A percentile compares a stretch with the other conserved stretches of the same genome.
These are phyloP conservation scores for Penicillium sp. DNA, from an alignment of 2,329 filamentous ascomycete species.

Conservation along the genomic window DNA sequence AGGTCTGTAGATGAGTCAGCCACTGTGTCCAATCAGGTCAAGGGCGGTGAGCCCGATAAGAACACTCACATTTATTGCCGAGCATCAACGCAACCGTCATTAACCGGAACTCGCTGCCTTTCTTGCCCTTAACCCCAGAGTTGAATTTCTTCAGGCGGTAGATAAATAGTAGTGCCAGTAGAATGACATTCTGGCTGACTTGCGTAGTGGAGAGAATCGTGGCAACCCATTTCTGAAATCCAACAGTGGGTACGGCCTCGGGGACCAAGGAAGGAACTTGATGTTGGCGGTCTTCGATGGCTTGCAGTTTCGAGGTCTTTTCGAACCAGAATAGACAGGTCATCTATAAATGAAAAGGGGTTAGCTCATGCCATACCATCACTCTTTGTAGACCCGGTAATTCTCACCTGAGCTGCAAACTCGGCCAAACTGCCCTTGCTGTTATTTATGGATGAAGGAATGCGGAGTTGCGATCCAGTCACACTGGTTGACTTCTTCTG, in stretches of 20 bases:
- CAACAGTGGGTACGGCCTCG: constrained; percentile 72
- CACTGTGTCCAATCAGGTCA: background rate
- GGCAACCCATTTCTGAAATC: constrained; percentile 91
- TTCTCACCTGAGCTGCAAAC: constrained; percentile 72
- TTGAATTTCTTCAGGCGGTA: constrained; percentile 90
- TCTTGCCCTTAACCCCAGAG: constrained; percentile 81
- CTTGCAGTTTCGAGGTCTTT: constrained; percentile 72
- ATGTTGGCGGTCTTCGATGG: constrained; percentile 60
- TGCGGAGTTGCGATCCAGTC: constrained; percentile 58
- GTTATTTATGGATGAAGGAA: constrained; percentile 72
- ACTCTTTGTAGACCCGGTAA: background rate
- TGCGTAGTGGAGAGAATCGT: constrained; percentile 90
- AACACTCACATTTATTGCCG: constrained; percentile 81
- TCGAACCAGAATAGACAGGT: constrained; percentile 99
- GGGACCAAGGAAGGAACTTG: constrained; percentile 58
- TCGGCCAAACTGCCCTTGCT: constrained; percentile 74
- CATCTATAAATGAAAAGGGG: constrained; percentile 56
- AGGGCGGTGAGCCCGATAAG: constrained; percentile 23
- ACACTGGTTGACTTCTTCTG: constrained; percentile 33
- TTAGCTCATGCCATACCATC: background rate
- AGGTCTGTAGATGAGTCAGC: constrained; percentile 58
- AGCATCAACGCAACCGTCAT: constrained; percentile 96
- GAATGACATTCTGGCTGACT: constrained; percentile 91
- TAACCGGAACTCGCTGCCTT: constrained; percentile 88
- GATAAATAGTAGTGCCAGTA: constrained; percentile 87